A percentile compares a stretch with the other conserved stretches of the same genome.
phyloP scores from a whole-genome alignment of 257 asterid species.

The Nicotiana benthamiana region DNA sequence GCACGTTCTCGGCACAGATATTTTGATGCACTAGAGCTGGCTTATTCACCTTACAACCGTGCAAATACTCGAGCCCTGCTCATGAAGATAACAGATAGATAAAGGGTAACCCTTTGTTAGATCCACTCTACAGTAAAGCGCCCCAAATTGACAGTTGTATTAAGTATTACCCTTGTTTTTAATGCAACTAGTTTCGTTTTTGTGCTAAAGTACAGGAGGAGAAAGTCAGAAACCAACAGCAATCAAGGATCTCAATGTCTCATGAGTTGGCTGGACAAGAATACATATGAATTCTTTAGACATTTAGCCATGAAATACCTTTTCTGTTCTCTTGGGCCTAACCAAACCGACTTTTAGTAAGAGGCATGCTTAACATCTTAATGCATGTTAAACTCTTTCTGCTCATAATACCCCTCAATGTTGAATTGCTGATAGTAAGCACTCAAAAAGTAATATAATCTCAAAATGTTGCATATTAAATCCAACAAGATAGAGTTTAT shows the following conservation, averaged over 20 bases:
- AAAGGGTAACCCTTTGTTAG: neutral
- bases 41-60: constrained; percentile 47
- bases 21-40: constrained; percentile 79
- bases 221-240: neutral
- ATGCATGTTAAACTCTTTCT: neutral
- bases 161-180: neutral
- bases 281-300: neutral
- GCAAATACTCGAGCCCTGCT: constrained; percentile 76
- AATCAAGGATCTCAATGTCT: neutral
- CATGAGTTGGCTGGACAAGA: neutral
- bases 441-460: neutral
- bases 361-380: neutral
- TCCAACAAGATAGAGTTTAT: neutral
- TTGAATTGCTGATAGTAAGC: neutral
- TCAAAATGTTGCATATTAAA: neutral
- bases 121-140: neutral
- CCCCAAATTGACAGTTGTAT: neutral
- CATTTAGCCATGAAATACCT: neutral
- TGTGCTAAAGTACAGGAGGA: neutral
- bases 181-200: neutral
- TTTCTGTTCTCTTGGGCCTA: neutral
- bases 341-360: neutral
- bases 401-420: neutral
- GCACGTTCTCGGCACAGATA: constrained; percentile 72
- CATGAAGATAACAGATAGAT: neutral